Conservation (phyloP, 495 filamentous ascomycete species). For the Podospora conica region DNA sequence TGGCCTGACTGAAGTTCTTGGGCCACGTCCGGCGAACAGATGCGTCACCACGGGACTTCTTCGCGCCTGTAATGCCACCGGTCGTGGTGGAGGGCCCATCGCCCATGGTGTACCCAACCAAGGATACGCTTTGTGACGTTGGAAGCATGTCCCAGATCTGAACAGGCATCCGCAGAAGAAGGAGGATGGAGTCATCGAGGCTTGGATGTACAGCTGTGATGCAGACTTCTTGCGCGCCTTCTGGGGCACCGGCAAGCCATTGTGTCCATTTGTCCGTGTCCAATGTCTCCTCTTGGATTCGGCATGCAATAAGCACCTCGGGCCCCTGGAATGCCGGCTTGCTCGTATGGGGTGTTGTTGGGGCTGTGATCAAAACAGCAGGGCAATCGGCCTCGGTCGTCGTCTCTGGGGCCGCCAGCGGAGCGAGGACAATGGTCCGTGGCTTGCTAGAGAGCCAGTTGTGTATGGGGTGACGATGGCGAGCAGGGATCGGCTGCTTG, state of each 20-base stretch:
- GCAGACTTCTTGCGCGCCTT: conserved; percentile 1
- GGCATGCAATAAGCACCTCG: conserved; percentile 6
- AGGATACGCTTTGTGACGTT: neutral
- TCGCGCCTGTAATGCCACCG: neutral
- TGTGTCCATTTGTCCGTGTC: conserved; percentile 10
- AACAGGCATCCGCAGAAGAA: conserved; percentile 14
- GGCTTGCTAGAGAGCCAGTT: conserved; percentile 5
- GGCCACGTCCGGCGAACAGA: conserved; percentile 1
- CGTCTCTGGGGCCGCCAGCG: neutral
- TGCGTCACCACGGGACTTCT: neutral
- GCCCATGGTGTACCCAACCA: conserved; percentile 10
- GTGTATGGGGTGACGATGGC: conserved; percentile 11
- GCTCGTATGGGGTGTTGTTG: neutral
- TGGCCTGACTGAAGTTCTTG: neutral
- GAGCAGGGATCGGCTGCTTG: conserved; percentile 5
- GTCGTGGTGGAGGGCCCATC: neutral
- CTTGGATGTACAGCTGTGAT: conserved; percentile 14
- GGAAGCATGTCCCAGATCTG: conserved; percentile 19
- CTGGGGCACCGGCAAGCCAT: conserved; percentile 9
- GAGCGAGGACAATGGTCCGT: conserved; percentile 14
- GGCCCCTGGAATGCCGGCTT: neutral
- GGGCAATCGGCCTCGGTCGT: neutral
- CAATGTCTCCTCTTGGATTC: conserved; percentile 3
- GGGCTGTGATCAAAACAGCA: conserved; percentile 6
- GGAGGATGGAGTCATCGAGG: neutral